Percentiles rank a stretch among this genome's conserved stretches.
phyloP scores from a whole-genome alignment of 176 grass and related monocot genomes.

The Typha latifolia region DNA sequence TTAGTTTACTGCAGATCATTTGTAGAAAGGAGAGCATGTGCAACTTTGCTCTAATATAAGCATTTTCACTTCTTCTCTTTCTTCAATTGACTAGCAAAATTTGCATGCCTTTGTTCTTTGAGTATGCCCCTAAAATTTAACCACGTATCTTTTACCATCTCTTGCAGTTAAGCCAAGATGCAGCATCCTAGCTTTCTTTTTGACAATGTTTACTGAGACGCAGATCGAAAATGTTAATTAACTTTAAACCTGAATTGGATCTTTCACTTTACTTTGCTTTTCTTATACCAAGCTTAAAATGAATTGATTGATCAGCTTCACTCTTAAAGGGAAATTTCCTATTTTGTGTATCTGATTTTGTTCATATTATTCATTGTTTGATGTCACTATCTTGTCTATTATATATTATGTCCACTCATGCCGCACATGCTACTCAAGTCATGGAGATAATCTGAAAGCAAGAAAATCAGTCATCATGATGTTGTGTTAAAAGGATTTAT shows the following conservation, averaged over 20 bases:
- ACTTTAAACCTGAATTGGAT: neutral
- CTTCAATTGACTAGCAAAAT: too few relatives aligned
- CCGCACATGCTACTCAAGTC: neutral
- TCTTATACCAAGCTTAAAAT: too few relatives aligned
- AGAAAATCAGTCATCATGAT: constrained; percentile 15
- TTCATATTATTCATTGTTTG: neutral
- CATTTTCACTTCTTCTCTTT: too few relatives aligned
- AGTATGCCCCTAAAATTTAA: too few relatives aligned
- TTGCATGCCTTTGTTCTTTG: too few relatives aligned
- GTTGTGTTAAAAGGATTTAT: constrained; percentile 3
- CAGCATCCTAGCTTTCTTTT: neutral
- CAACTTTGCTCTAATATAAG: too few relatives aligned
- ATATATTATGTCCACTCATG: neutral
- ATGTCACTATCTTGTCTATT: neutral
- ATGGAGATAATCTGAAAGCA: constrained; percentile 14
- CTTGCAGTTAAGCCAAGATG: neutral
- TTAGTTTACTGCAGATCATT: too few relatives aligned
- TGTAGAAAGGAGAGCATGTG: too few relatives aligned
- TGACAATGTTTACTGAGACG: neutral
- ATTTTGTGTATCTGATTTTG: too few relatives aligned
- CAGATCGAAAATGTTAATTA: neutral
- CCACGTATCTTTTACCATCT: neutral
- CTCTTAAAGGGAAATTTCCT: too few relatives aligned
- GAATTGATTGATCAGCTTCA: too few relatives aligned
- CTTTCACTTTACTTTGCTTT: constrained; percentile 1